Base-by-base conservation (phyloP, 2,329 filamentous ascomycete genomes). In the Tolypocladium paradoxum region DNA sequence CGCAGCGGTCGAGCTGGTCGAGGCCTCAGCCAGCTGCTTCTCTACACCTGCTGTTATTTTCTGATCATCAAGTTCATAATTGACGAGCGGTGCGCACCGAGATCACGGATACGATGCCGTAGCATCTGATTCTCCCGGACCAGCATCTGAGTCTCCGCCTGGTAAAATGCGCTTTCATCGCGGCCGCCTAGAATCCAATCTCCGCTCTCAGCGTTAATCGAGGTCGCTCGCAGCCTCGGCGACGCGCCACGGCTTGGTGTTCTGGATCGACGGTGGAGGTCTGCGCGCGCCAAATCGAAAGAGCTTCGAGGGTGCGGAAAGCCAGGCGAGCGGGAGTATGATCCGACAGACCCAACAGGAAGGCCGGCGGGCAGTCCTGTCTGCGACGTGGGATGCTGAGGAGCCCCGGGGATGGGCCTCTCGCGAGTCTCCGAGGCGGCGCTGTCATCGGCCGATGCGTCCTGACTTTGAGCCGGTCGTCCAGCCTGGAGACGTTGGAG, bases 111-210 rank as follows among this genome's bases (percentile, higher is more conserved):
- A 49, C 88, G 77, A 65, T 84, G 78, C 56, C 85, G 83, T 50
- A 92, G 72, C 87, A 92, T 90, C 68, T 91, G 87, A 60, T 91
- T 92, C 71, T 91, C 88, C 29, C 88, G 76, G 24, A 83, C 79
- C 61, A 92, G 69, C 70, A 82, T 90, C 68, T 89, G 85, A 1
- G 87, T 89, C 70, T 92, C 88, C 5, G 87, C 87, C 66, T 90
- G 87, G 62, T 91, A 91, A 65, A 90, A 90, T 1, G 85, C 84
- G 57, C 79, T 84, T 65, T 91, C 87, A 61, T 90, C 87, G 20
- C 87, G 75, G 8, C 79, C 79, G n/a, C 78, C 79, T 1, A 86
- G 74, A 48, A 78, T 69, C 71, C 77, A 82, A 33, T 89, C 84
- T 35, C 76, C 78, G 51, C 73, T 76, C 53, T 85, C 82, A 20